Evolutionary conservation across 495 filamentous ascomycete genomes (phyloP), one percentile per base, ranked within the genome.

Genomic region (Tuber calosporum): DNA sequence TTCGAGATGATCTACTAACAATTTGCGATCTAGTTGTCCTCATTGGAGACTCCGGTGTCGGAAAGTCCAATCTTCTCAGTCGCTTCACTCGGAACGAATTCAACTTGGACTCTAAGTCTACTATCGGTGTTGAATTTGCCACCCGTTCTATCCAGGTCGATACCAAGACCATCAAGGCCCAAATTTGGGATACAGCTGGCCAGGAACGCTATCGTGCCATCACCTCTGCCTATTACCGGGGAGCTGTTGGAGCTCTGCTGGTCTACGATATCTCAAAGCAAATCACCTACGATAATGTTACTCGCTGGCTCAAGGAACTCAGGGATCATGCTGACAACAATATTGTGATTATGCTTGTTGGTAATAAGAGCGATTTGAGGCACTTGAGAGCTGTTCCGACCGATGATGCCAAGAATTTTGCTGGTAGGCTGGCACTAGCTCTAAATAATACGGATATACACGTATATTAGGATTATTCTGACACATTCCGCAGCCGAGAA

Each of bases 181-280:
- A 99, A 87, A 99, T 99, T 82, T 99, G 96, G 96, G 96, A 99
- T 86, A 99, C 96, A 72, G 96, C 96, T 70, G 96, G 96, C 81
- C 96, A 99, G 85, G 96, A 99, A 85, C 90, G 96, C 81, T 99
- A 98, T 85, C 92, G 96, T 82, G 95, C 96, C 83, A 98, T 99
- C 83, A 99, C 96, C 75, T 97, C 94, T 70, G 95, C 96, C 70
- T 99, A 99, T 86, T 99, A 98, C 84, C 90, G 96, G 78, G 96
- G 96, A 79, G 96, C 96, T 40, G 96, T 98, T 68, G 96, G 96
- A 75, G 96, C 96, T 74, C 90, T 99, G 62, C 90, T 99, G 72
- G 96, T 99, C 81, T 99, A 98, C 86, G 96, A 99, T 84, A 97
- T 99, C 84, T 96, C 92, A 89, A 98, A 98, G 87, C 93, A 97